Evolutionary conservation across 2,329 filamentous ascomycete species (phyloP).

Genomic region (Sclerotinia glacialis): DNA sequence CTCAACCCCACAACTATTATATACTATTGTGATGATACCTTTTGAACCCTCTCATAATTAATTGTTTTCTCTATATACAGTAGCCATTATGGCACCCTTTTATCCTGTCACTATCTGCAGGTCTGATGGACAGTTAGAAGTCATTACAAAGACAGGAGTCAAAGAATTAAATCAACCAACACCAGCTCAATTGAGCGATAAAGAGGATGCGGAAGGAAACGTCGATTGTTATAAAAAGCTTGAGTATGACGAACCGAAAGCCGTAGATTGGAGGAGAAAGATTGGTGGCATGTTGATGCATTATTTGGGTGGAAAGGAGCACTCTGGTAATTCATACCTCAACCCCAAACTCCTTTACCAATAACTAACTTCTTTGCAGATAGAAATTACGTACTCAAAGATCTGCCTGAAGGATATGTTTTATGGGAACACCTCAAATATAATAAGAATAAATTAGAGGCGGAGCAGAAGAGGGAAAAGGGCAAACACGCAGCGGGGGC

Average conservation of each 20-base stretch:
- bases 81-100: slow-evolving; percentile 30
- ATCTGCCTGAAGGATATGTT: slow-evolving; percentile 55
- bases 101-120: slow-evolving; percentile 33
- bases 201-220: slow-evolving; percentile 51
- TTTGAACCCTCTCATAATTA: neutral
- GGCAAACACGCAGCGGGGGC: slow-evolving; percentile 45
- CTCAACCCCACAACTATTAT: slow-evolving; percentile 6
- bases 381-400: slow-evolving; percentile 50
- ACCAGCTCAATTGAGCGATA: slow-evolving; percentile 50
- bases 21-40: neutral
- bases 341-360: neutral
- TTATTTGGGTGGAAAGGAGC: slow-evolving; percentile 44
- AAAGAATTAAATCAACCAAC: slow-evolving; percentile 50
- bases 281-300: slow-evolving; percentile 56
- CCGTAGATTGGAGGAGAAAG: slow-evolving; percentile 57
- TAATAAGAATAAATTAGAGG: slow-evolving; percentile 44
- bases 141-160: slow-evolving; percentile 28
- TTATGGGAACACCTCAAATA: slow-evolving; percentile 59
- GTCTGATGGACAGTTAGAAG: slow-evolving; percentile 35
- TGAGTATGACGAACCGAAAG: slow-evolving; percentile 49
- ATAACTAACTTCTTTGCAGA: slow-evolving; percentile 29
- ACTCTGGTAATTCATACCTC: slow-evolving; percentile 23
- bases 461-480: slow-evolving; percentile 43
- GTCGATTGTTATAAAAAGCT: slow-evolving; percentile 54
- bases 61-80: neutral